Conservation (phyloP, 192 early-diverging fungal species). For the Pilobolus umbonatus region DNA sequence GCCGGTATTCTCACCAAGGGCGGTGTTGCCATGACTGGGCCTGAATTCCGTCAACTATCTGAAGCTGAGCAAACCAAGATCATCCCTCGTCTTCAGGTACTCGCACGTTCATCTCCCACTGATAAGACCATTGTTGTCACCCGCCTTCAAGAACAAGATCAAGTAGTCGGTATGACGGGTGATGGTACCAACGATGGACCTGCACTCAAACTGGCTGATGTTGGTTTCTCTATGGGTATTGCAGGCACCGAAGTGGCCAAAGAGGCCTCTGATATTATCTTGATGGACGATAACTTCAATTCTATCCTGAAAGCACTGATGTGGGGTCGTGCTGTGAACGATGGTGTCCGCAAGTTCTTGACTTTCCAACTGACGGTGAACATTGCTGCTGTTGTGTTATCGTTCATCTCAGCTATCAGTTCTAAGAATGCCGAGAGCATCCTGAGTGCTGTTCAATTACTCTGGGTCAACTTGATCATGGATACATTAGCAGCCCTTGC, state of each 20-base stretch:
- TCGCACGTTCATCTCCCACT: slow-evolving; percentile 83
- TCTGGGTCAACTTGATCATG: slow-evolving; percentile 96
- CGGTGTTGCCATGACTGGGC: slow-evolving; percentile 74
- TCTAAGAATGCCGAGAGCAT: slow-evolving; percentile 66
- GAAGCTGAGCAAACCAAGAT: slow-evolving; percentile 59
- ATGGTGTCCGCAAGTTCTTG: slow-evolving; percentile 81
- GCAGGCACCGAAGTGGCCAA: slow-evolving; percentile 82
- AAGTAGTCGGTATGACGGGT: slow-evolving; percentile 76
- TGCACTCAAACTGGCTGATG: slow-evolving; percentile 81
- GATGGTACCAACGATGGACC: slow-evolving; percentile 86
- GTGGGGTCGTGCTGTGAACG: slow-evolving; percentile 80
- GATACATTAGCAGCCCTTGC: slow-evolving; percentile 88
- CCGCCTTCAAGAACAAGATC: slow-evolving; percentile 61
- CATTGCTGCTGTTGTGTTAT: slow-evolving; percentile 69
- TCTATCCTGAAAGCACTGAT: slow-evolving; percentile 71
- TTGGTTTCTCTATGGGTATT: slow-evolving; percentile 93
- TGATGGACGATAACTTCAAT: slow-evolving; percentile 90
- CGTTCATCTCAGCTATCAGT: slow-evolving; percentile 60
- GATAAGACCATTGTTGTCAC: slow-evolving; percentile 87
- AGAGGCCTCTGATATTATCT: slow-evolving; percentile 75
- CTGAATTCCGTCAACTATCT: slow-evolving; percentile 69
- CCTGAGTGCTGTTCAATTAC: slow-evolving; percentile 84
- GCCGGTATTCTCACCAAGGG: slow-evolving; percentile 78
- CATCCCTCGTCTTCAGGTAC: slow-evolving; percentile 71
- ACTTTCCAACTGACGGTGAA: slow-evolving; percentile 86